These are phyloP conservation scores for Crithidia fasciculata DNA, from an alignment of 208 protist species.

Conservation along the genomic window DNA sequence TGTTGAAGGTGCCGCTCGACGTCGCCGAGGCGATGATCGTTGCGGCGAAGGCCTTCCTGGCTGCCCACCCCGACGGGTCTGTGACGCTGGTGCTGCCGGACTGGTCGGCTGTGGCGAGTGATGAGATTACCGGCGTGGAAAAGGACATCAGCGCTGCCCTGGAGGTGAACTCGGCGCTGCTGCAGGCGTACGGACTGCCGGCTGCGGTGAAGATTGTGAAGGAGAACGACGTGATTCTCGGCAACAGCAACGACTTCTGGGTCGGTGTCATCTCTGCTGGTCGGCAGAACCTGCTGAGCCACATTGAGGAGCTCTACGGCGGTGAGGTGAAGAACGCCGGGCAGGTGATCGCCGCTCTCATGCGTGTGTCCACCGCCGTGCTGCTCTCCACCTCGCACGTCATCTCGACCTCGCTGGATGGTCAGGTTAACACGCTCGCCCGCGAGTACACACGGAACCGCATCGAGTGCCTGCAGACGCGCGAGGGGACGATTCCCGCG, in stretches of 20 bases:
- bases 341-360: slow-evolving; percentile 78
- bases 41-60: slow-evolving; percentile 55
- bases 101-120: slow-evolving; percentile 76
- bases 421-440: slow-evolving; percentile 43
- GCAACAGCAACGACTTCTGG: slow-evolving; percentile 88
- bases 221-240: slow-evolving; percentile 82
- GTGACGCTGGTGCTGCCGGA: slow-evolving; percentile 80
- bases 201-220: slow-evolving; percentile 63
- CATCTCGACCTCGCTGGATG: slow-evolving; percentile 58
- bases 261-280: slow-evolving; percentile 89
- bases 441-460: slow-evolving; percentile 56
- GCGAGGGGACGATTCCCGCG: slow-evolving; percentile 71
- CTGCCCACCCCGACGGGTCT: slow-evolving; percentile 48
- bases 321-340: slow-evolving; percentile 78
- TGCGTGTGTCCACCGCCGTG: slow-evolving; percentile 77
- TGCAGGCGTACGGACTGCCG: slow-evolving; percentile 63
- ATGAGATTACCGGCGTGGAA: slow-evolving; percentile 79
- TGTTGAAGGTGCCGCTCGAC: slow-evolving; percentile 71
- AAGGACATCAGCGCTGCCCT: slow-evolving; percentile 82
- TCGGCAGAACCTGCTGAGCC: slow-evolving; percentile 65
- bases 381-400: slow-evolving; percentile 75
- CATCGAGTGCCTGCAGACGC: slow-evolving; percentile 38
- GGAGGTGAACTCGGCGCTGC: slow-evolving; percentile 59
- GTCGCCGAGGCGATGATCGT: slow-evolving; percentile 54
- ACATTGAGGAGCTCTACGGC: slow-evolving; percentile 69